Evolutionary conservation across 2,329 filamentous ascomycete genomes (phyloP), one percentile per base, ranked within the genome.

Genomic region (Fusarium sp.): DNA sequence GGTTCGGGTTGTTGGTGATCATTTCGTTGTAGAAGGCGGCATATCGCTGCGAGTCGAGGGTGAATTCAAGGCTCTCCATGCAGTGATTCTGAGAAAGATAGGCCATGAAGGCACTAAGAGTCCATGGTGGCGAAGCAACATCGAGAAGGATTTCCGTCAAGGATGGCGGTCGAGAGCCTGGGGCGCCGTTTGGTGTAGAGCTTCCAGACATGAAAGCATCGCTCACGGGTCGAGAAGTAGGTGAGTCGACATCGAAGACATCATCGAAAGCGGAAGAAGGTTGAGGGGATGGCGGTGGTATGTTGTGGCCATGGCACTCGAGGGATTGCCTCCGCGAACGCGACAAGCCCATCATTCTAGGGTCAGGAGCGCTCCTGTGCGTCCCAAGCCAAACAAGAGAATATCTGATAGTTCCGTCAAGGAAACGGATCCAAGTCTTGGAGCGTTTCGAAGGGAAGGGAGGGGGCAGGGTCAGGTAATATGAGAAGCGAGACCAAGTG

Each of bases 31-130:
- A 80, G 52, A 86, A 85, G 55, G 86, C 79, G 48, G 87, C 85
- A 74, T 98, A 99, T 59, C 92, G 86, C 55, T 93, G 91, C 22
- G 94, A 91, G 75, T 97, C 95, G 83, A 97, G 90, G 36, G 93
- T 97, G 76, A 99, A 99, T 74, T 98, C 95, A 35, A 99, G 82
- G 2, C 93, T 97, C 77, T 99, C 95, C 65, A 98, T 81, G 74
- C 95, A 99, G 77, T 98, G 94, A 72, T 98, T 98, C 73, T 96
- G 93, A 1, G 94, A 97, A 5, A 98, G 84, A 72, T 96, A 98
- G 53, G 93, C 93, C 87, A 95, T 98, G 77, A 98, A 98, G 29
- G 94, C 94, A 58, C 88, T 89, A 8, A 97, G 82, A 0, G 93
- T 97, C 85, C 92, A 98, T 67, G 95, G 95, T 36, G 92, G 88